phyloP scores from a whole-genome alignment of 179 eudicot species.

The Camellia oleifera region DNA sequence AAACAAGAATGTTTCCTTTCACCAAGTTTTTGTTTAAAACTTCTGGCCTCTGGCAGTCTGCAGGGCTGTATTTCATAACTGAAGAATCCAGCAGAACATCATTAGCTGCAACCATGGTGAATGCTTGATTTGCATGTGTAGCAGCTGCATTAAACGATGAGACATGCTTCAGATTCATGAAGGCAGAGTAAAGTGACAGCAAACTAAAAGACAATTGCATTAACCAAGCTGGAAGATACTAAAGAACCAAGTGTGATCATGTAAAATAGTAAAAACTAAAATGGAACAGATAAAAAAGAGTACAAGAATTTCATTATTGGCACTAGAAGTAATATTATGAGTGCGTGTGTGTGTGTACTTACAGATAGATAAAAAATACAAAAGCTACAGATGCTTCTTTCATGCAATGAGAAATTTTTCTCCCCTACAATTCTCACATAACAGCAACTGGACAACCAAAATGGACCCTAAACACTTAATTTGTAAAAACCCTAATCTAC shows the following conservation, averaged over 20 bases:
- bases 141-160: constrained; percentile 58
- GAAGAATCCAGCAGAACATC: constrained; percentile 83
- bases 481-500: background rate
- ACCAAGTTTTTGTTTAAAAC: constrained; percentile 77
- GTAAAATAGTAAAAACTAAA: background rate
- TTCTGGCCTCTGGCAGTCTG: constrained; percentile 93
- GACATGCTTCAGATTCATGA: constrained; percentile 19
- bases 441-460: background rate
- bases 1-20: constrained; percentile 83
- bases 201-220: background rate
- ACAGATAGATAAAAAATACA: background rate
- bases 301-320: background rate
- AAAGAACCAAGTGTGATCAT: background rate
- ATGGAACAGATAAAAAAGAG: background rate
- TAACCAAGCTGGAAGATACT: background rate
- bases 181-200: background rate
- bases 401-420: background rate
- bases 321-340: background rate
- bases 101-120: constrained; percentile 85
- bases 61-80: constrained; percentile 58
- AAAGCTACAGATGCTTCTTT: background rate
- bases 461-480: too few species aligned
- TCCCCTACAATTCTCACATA: background rate
- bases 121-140: constrained; percentile 63
- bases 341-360: too few species aligned